Conservation (phyloP, 73 alveolate genomes). For the Paramecium tetraurelia region DNA sequence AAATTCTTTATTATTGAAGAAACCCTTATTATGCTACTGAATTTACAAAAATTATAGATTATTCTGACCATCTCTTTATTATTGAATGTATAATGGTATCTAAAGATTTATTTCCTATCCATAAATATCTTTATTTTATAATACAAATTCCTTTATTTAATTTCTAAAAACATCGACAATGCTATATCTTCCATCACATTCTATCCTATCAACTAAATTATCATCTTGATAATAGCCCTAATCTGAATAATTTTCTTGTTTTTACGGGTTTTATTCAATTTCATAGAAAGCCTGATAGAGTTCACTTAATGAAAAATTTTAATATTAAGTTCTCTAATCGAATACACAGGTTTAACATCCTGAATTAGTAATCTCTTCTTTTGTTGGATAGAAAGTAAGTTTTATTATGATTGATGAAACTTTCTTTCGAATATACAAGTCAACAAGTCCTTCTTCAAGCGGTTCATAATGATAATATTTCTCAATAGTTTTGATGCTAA, state of each 20-base stretch:
- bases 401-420: not conserved
- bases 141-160: not conserved
- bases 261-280: not conserved
- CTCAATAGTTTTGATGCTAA: not conserved
- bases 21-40: not conserved
- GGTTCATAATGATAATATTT: not conserved
- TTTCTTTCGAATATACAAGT: not conserved
- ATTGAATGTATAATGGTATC: not conserved
- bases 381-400: not conserved
- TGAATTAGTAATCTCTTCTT: not conserved
- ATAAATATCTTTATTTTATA: not conserved
- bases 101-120: not conserved
- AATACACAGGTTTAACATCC: not conserved
- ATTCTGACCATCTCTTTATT: not conserved
- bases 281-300: not conserved
- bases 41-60: not conserved
- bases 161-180: not conserved
- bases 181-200: not conserved
- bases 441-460: conserved; percentile 19
- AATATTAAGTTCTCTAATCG: not conserved
- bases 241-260: not conserved
- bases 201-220: not conserved
- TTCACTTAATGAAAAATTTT: not conserved
- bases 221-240: not conserved
- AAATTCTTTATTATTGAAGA: not conserved